Base-by-base conservation (phyloP, 1,284 basidiomycete genomes). In the Tilletia walkeri region DNA sequence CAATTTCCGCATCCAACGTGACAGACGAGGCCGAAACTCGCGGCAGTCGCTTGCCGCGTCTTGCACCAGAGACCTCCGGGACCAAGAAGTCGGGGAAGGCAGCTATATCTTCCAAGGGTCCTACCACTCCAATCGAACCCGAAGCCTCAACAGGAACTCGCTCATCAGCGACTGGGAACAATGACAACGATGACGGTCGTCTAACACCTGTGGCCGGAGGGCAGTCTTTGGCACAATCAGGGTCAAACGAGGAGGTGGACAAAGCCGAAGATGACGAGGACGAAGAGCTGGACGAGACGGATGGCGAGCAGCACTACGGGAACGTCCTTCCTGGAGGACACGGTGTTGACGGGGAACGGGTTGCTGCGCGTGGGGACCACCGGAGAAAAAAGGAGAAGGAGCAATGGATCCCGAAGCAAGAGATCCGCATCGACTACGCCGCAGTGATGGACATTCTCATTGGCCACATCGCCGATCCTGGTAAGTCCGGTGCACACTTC, bases 371-470 rank as follows among this genome's bases (percentile, higher is more conserved):
- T 5, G 12, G 36, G n/a, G 65, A 48, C 4, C 7, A 48, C 5
- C 41, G 48, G n/a, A 48, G 59, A 38, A 63, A 38, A 16, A 63
- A 34, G 65, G 65, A 66, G 24, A 50, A 41, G 34, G 48, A 67
- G 30, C 53, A 59, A 61, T 98, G 94, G 93, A 86, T 93, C 49
- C 94, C 94, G 36, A 95, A 95, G 2, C 93, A 96, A 86, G 93
- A 92, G 1, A 94, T 99, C 6, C 88, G 88, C 72, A 91, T 99
- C 72, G 91, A 98, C 84, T 94, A 95, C 83, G 89, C 90, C 4
- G 90, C 93, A 9, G 94, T 99, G 70, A 89, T 98, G 69, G 93
- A 98, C 79, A 98, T 96, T 74, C 86, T 99, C 49, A 90, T 99
- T n/a, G 88, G 90, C 74, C 94, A 97, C 80, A 86, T 98, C 38